Conservation (phyloP, 1,139 yeast species). For the Pichia sp. region DNA sequence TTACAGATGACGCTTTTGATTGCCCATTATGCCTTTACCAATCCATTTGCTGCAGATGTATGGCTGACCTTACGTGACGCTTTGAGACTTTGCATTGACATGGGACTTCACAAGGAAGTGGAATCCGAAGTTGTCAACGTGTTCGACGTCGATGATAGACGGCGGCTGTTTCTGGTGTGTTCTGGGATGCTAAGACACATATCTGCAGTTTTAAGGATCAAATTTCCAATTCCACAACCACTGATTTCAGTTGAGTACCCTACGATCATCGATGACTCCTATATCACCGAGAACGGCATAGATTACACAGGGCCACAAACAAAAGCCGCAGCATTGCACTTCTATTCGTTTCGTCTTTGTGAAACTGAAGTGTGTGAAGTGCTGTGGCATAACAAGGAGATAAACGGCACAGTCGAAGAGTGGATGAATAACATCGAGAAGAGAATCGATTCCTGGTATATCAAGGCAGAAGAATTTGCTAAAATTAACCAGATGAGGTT, state of each 20-base stretch:
- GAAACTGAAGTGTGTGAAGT: slow-evolving; percentile 15
- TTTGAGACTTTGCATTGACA: slow-evolving; percentile 12
- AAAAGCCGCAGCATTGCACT: slow-evolving; percentile 15
- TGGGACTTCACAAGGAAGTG: slow-evolving; percentile 16
- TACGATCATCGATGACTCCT: slow-evolving; percentile 16
- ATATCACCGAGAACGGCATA: slow-evolving; percentile 13
- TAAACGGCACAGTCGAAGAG: slow-evolving; percentile 6
- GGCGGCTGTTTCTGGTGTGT: slow-evolving; percentile 14
- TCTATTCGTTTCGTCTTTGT: slow-evolving; percentile 13
- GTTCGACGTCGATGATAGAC: slow-evolving; percentile 11
- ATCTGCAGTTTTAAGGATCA: slow-evolving; percentile 10
- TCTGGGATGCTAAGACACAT: slow-evolving; percentile 15
- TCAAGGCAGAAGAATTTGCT: slow-evolving; percentile 19
- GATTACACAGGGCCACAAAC: slow-evolving; percentile 15
- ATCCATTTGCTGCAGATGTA: slow-evolving; percentile 18
- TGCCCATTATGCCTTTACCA: slow-evolving; percentile 19
- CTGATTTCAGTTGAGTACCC: slow-evolving; percentile 14
- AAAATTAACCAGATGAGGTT: slow-evolving; percentile 16
- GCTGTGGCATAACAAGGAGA: slow-evolving; percentile 14
- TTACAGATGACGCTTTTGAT: slow-evolving; percentile 13
- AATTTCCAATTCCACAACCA: slow-evolving; percentile 14
- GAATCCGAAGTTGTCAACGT: slow-evolving; percentile 8
- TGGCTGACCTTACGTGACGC: slow-evolving; percentile 15
- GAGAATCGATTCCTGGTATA: slow-evolving; percentile 14
- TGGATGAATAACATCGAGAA: slow-evolving; percentile 14